A percentile compares a stretch with the other conserved stretches of the same genome.
Evolutionary conservation across 768 basidiomycete genomes (phyloP).

Genomic region (Termitomyces sp.): DNA sequence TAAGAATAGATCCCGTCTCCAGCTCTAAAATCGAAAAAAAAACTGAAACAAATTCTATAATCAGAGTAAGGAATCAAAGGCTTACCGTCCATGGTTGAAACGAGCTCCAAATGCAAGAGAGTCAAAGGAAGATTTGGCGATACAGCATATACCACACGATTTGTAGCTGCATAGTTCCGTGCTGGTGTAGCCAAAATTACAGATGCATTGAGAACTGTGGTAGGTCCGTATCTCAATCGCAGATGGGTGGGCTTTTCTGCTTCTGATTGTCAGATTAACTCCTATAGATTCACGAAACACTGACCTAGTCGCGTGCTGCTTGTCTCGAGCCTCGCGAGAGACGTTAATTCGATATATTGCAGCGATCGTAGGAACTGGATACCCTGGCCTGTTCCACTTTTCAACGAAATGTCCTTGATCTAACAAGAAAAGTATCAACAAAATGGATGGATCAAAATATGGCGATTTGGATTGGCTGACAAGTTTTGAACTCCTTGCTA

Average conservation of each 20-base stretch:
- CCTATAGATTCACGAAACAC: constrained; percentile 8
- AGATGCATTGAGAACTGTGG: constrained; percentile 64
- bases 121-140: constrained; percentile 54
- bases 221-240: constrained; percentile 55
- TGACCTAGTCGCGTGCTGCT: constrained; percentile 49
- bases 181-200: constrained; percentile 59
- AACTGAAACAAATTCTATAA: constrained; percentile 7
- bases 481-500: constrained; percentile 46
- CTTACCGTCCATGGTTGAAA: constrained; percentile 52
- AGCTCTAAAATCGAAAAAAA: constrained; percentile 35
- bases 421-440: constrained; percentile 19
- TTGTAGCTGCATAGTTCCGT: constrained; percentile 49
- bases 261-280: background rate
- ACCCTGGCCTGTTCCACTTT: constrained; percentile 47
- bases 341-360: constrained; percentile 54
- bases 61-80: constrained; percentile 8
- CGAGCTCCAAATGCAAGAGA: constrained; percentile 53
- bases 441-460: constrained; percentile 3
- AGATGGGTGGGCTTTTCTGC: constrained; percentile 30
- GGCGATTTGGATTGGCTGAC: constrained; percentile 39
- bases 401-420: constrained; percentile 48
- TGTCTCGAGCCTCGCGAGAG: constrained; percentile 37
- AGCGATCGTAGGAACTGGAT: constrained; percentile 37
- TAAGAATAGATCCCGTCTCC: constrained; percentile 66
- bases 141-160: constrained; percentile 64